Percentiles rank a stretch among this genome's conserved stretches.
phyloP scores from a whole-genome alignment of 768 basidiomycete genomes.

The Baorangia bicolor region DNA sequence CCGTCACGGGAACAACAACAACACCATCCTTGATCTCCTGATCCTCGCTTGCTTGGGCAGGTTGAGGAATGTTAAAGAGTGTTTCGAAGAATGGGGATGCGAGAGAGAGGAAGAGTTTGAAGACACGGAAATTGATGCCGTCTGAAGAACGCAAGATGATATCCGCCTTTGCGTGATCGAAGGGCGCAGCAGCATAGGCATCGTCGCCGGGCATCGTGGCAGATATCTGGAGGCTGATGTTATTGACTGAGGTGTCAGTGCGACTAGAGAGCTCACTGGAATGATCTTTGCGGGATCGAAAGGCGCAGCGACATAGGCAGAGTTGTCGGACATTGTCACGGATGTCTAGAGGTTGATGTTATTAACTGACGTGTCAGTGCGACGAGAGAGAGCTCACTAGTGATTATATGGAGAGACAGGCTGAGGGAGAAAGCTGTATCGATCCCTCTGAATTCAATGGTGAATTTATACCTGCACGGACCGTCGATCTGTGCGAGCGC shows the following conservation, averaged over 20 bases:
- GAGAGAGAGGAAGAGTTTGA: constrained; percentile 29
- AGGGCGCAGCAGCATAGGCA: constrained; percentile 17
- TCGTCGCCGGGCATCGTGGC: background rate
- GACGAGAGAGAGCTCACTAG: background rate
- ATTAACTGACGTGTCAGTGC: background rate
- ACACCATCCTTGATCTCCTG: constrained; percentile 13
- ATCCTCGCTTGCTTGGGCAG: constrained; percentile 3
- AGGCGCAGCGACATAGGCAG: too few species aligned
- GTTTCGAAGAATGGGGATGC: constrained; percentile 30
- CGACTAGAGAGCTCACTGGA: background rate
- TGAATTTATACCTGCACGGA: background rate
- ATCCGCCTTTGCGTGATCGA: constrained; percentile 22
- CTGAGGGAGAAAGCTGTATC: background rate
- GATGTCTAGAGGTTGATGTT: background rate
- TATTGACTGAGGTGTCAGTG: background rate
- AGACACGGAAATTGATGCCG: constrained; percentile 30
- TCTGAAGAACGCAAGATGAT: constrained; percentile 30
- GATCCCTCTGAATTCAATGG: too few species aligned
- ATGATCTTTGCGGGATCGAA: too few species aligned
- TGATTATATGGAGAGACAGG: too few species aligned
- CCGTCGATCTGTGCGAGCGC: too few species aligned
- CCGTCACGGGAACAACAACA: constrained; percentile 17
- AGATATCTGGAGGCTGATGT: background rate
- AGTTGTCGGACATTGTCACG: too few species aligned
- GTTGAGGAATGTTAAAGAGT: constrained; percentile 33